Evolutionary conservation across 2,329 filamentous ascomycete genomes (phyloP).

Genomic region (Rutstroemia sp.): DNA sequence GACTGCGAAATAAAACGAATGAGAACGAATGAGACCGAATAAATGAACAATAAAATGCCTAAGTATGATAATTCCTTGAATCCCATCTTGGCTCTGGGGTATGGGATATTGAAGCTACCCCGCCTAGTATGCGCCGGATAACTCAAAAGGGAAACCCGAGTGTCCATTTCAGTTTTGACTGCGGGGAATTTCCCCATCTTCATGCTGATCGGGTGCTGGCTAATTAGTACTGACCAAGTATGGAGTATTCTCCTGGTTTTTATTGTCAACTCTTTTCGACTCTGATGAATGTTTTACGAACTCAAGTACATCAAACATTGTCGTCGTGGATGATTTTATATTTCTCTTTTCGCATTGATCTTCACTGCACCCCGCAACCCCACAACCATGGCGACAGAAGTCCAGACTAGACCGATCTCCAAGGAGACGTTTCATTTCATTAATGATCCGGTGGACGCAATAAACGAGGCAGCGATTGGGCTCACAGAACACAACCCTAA

Average conservation of each 20-base stretch:
- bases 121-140: conserved; percentile 2
- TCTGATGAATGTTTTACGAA: not conserved
- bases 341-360: not conserved
- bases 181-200: conserved; percentile 10
- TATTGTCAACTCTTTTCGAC: not conserved
- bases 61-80: not conserved
- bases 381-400: conserved; percentile 18
- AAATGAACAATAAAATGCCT: not conserved
- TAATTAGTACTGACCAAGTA: not conserved
- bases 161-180: not conserved
- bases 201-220: not conserved
- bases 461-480: conserved; percentile 22
- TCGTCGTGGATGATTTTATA: not conserved
- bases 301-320: no score
- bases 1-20: not conserved
- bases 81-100: not conserved
- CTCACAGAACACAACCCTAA: conserved; percentile 20
- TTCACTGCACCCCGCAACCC: conserved; percentile 13
- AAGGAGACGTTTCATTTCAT: conserved; percentile 25
- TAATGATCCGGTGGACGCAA: conserved; percentile 20
- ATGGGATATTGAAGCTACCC: not conserved
- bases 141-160: conserved; percentile 13
- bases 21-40: not conserved
- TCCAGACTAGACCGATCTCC: conserved; percentile 11
- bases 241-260: not conserved